Conservation (phyloP, 345 rosid species). For the Aethionema arabicum region DNA sequence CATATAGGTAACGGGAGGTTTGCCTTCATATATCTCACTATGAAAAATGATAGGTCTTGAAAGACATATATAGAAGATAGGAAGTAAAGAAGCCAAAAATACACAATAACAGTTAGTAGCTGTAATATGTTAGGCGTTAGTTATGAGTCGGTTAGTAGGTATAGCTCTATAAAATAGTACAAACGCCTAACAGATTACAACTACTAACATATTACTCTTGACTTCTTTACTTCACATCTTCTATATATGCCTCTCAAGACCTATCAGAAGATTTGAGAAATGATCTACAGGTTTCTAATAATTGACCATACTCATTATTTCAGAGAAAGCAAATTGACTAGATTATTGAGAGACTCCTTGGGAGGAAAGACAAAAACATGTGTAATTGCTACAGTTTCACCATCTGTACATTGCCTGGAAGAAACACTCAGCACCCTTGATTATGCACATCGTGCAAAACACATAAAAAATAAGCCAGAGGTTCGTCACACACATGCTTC, state of each 20-base stretch:
- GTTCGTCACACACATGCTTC: constrained; percentile 39
- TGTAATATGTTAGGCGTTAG: too few relatives aligned
- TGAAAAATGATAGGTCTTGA: neutral
- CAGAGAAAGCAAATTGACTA: constrained; percentile 98
- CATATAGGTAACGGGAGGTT: constrained; percentile 61
- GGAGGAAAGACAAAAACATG: constrained; percentile 99
- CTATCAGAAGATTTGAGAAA: neutral
- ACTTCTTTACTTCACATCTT: too few relatives aligned
- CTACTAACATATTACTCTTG: too few relatives aligned
- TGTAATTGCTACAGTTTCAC: constrained; percentile 92
- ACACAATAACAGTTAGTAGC: too few relatives aligned
- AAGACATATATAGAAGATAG: too few relatives aligned
- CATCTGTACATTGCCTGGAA: constrained; percentile 89
- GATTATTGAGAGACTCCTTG: constrained; percentile 92
- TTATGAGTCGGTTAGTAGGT: too few relatives aligned
- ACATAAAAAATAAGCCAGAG: constrained; percentile 98
- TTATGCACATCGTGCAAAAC: constrained; percentile 97
- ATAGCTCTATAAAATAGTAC: too few relatives aligned
- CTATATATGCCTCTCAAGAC: too few relatives aligned
- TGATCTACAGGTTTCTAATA: neutral
- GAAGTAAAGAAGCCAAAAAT: too few relatives aligned
- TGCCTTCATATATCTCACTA: constrained; percentile 1
- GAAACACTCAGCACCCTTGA: constrained; percentile 99
- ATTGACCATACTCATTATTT: constrained; percentile 25
- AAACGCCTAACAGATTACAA: too few relatives aligned